Evolutionary conservation across 139 green algal genomes (phyloP).

Genomic region (Picochlorum sp.): DNA sequence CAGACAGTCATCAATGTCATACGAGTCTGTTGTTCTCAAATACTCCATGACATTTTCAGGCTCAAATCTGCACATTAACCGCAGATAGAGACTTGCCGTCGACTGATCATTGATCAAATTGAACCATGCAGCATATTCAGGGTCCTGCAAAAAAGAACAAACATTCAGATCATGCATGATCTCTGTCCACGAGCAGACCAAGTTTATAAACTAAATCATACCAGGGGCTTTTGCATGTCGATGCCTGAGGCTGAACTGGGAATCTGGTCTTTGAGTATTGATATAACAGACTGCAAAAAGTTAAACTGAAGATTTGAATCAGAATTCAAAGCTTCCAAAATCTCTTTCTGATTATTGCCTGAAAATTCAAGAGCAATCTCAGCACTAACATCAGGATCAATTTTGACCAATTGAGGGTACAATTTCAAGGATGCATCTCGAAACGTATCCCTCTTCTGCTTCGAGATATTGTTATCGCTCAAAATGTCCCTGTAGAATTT

Average conservation of each 20-base stretch:
- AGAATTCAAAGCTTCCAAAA: conserved; percentile 16
- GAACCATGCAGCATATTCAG: not conserved
- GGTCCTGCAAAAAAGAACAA: conserved; percentile 11
- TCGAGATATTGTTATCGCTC: not conserved
- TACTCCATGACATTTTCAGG: conserved; percentile 45
- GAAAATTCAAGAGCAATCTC: conserved; percentile 29
- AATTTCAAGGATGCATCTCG: not conserved
- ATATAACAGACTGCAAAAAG: conserved; percentile 10
- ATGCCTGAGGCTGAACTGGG: not conserved
- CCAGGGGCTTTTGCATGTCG: not conserved
- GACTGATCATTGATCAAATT: conserved; percentile 8
- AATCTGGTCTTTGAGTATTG: conserved; percentile 1
- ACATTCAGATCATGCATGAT: not conserved
- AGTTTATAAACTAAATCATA: not conserved
- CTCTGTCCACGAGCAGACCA: not conserved
- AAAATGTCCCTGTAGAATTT: conserved; percentile 31
- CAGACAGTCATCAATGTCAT: conserved; percentile 53
- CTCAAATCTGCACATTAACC: conserved; percentile 52
- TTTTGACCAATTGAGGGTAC: conserved; percentile 7
- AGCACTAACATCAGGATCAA: conserved; percentile 7
- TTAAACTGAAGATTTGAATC: conserved; percentile 33
- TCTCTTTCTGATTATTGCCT: conserved; percentile 19
- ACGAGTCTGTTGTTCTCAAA: conserved; percentile 39
- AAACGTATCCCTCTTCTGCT: not conserved
- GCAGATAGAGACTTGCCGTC: conserved; percentile 28